Conservation (phyloP, 2,329 filamentous ascomycete genomes). For the Colletotrichum lindemuthianum region DNA sequence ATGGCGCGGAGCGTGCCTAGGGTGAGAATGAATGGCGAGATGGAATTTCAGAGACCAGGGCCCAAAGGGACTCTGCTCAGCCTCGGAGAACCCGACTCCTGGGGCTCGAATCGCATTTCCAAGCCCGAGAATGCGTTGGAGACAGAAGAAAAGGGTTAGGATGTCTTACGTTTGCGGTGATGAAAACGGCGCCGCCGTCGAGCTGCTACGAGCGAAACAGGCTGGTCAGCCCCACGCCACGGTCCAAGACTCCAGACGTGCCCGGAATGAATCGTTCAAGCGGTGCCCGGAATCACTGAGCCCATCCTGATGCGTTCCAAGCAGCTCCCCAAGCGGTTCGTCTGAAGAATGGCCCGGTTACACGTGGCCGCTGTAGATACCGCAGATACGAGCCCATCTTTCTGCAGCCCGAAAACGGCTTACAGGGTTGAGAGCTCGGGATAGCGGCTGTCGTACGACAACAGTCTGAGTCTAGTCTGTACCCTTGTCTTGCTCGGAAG, state of each 20-base stretch:
- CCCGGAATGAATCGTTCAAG: slow-evolving; percentile 1
- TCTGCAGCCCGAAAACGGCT: slow-evolving; percentile 8
- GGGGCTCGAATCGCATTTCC: slow-evolving; percentile 3
- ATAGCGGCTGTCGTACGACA: slow-evolving; percentile 3
- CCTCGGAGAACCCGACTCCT: slow-evolving; percentile 1
- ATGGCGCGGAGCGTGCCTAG: slow-evolving; percentile 14
- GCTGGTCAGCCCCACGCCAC: neutral
- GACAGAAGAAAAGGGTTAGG: neutral
- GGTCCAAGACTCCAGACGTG: no score
- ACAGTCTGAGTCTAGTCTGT: neutral
- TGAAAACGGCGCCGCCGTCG: slow-evolving; percentile 3
- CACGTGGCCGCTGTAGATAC: slow-evolving; percentile 5
- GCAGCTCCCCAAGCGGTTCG: neutral
- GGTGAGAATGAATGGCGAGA: slow-evolving; percentile 12
- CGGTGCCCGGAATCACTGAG: neutral
- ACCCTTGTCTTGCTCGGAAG: slow-evolving; percentile 1
- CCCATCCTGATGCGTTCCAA: neutral
- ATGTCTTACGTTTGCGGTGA: slow-evolving; percentile 14
- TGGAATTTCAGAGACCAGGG: no score
- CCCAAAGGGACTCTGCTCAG: neutral
- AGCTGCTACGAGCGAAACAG: neutral
- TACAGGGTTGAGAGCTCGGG: slow-evolving; percentile 8
- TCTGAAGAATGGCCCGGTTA: neutral
- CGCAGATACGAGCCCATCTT: slow-evolving; percentile 11
- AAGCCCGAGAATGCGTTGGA: neutral